These are phyloP conservation scores for Podospora australis DNA, from an alignment of 495 filamentous ascomycete genomes.

Conservation along the genomic window DNA sequence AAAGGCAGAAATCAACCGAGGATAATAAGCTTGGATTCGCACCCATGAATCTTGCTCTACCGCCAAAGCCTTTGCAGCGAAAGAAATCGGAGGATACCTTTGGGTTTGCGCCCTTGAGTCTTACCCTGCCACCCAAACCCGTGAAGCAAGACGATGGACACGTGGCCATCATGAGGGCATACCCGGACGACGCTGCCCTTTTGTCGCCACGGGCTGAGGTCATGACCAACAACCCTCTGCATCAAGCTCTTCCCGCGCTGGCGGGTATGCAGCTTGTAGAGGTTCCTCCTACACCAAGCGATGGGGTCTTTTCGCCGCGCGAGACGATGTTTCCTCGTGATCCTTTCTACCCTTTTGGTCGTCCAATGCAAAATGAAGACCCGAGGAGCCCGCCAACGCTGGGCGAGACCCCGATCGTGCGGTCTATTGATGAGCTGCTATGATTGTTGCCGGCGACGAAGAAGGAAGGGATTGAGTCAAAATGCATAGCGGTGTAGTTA, in stretches of 20 bases:
- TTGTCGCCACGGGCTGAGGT: conserved; percentile 47
- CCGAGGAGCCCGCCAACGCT: conserved; percentile 58
- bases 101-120: conserved; percentile 1
- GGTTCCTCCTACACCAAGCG: conserved; percentile 37
- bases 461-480: too few relatives aligned
- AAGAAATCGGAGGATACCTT: background rate
- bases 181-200: conserved; percentile 35
- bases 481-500: too few relatives aligned
- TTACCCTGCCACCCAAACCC: conserved; percentile 11
- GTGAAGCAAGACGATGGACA: conserved; percentile 19
- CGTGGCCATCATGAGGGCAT: conserved; percentile 22
- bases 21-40: conserved; percentile 10
- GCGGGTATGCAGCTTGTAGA: conserved; percentile 43
- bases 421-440: conserved; percentile 56
- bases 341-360: conserved; percentile 40
- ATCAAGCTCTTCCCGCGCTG: conserved; percentile 30
- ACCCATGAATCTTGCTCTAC: background rate
- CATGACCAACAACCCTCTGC: conserved; percentile 50
- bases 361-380: conserved; percentile 44
- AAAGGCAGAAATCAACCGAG: conserved; percentile 14
- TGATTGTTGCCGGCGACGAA: too few relatives aligned
- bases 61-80: background rate
- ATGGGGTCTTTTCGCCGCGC: conserved; percentile 44
- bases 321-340: conserved; percentile 46
- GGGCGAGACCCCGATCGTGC: conserved; percentile 59